A percentile compares a stretch with the other conserved stretches of the same genome.
Conservation (phyloP, 495 filamentous ascomycete species). For the Aspergillus egyptiacus region DNA sequence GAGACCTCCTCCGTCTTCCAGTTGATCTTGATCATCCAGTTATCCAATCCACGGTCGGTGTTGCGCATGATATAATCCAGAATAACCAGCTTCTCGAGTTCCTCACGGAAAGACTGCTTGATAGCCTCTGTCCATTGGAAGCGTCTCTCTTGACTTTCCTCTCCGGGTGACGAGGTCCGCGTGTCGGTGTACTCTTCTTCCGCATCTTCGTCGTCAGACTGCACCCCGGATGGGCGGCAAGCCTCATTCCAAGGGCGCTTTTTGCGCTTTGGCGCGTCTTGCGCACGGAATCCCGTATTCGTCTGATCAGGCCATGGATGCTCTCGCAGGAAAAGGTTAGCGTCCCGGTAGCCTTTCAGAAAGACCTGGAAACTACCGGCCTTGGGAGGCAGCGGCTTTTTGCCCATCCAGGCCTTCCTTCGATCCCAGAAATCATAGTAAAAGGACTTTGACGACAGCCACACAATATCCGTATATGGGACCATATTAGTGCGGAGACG, state of each 20-base stretch:
- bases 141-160: slow-evolving; percentile 45
- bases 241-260: slow-evolving; percentile 76
- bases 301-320: slow-evolving; percentile 97
- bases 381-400: slow-evolving; percentile 84
- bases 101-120: slow-evolving; percentile 88
- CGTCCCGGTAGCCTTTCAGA: slow-evolving; percentile 92
- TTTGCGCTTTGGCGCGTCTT: slow-evolving; percentile 64
- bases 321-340: slow-evolving; percentile 88
- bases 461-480: slow-evolving; percentile 92
- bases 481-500: slow-evolving; percentile 88
- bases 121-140: slow-evolving; percentile 86
- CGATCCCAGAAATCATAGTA: slow-evolving; percentile 97
- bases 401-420: slow-evolving; percentile 77
- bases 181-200: slow-evolving; percentile 54
- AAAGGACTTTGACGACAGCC: slow-evolving; percentile 92
- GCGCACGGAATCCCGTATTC: slow-evolving; percentile 66
- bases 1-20: slow-evolving; percentile 74
- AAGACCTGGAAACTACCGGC: slow-evolving; percentile 97
- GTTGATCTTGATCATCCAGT: slow-evolving; percentile 99
- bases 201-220: slow-evolving; percentile 68
- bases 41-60: slow-evolving; percentile 92
- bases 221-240: slow-evolving; percentile 67
- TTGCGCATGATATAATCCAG: slow-evolving; percentile 99
- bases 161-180: slow-evolving; percentile 36
- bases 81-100: slow-evolving; percentile 95